These are phyloP conservation scores for Cephalotrichum gorgonifer DNA, from an alignment of 2,329 filamentous ascomycete genomes.

Conservation along the genomic window DNA sequence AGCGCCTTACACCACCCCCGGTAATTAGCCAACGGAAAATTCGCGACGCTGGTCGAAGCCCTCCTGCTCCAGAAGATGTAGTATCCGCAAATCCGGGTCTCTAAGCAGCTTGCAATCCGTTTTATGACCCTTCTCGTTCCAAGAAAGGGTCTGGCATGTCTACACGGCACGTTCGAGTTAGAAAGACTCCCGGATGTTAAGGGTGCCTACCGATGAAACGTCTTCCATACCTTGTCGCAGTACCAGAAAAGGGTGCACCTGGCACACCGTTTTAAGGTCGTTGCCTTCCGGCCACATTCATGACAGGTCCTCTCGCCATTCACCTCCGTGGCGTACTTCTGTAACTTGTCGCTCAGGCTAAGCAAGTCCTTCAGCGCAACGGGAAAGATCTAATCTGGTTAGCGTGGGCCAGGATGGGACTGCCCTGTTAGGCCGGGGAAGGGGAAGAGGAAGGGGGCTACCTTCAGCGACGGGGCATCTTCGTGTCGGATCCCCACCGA, in stretches of 20 bases:
- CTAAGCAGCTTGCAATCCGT: conserved; percentile 9
- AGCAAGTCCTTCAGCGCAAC: conserved; percentile 5
- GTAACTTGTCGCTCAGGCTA: conserved; percentile 8
- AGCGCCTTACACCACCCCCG: no score
- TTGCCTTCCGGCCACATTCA: conserved; percentile 6
- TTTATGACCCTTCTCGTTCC: conserved; percentile 8
- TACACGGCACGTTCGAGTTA: background rate
- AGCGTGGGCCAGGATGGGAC: no score
- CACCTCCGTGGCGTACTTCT: background rate
- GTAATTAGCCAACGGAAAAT: no score
- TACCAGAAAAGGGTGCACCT: conserved; percentile 10
- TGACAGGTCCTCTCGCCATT: conserved; percentile 8
- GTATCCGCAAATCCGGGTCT: background rate
- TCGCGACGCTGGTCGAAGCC: no score
- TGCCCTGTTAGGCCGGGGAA: no score
- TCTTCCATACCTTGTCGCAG: conserved; percentile 8
- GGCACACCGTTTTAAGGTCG: conserved; percentile 4
- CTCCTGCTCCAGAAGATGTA: no score
- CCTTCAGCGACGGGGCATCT: conserved; percentile 1
- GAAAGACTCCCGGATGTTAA: background rate
- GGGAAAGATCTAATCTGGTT: conserved; percentile 6
- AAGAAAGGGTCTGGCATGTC: conserved; percentile 7
- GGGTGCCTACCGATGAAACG: background rate
- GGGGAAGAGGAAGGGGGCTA: background rate
- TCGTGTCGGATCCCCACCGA: conserved; percentile 4